phyloP scores from a whole-genome alignment of 2,329 filamentous ascomycete species.

The Dothideomycetes sp. region DNA sequence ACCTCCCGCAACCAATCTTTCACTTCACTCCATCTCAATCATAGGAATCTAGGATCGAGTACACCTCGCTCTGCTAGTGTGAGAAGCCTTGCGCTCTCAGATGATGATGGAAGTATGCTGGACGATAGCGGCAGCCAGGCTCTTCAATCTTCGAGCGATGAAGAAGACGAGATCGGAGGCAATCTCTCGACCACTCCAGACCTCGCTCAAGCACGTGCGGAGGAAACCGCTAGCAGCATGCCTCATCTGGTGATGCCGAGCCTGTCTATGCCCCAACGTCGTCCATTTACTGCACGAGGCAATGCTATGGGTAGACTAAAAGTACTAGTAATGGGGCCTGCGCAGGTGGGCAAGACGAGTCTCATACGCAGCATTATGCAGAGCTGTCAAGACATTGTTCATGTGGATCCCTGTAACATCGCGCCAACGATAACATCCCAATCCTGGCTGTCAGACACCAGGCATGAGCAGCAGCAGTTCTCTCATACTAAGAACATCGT shows the following conservation, averaged over 20 bases:
- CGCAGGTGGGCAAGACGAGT: conserved; percentile 77
- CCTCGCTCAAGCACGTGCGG: conserved; percentile 15
- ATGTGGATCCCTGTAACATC: conserved; percentile 55
- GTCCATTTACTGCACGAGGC: conserved; percentile 82
- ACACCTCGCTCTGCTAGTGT: conserved; percentile 50
- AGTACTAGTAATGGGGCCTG: conserved; percentile 71
- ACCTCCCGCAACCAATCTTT: conserved; percentile 27
- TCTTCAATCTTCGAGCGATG: conserved; percentile 39
- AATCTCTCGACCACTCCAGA: conserved; percentile 19
- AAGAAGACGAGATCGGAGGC: conserved; percentile 41
- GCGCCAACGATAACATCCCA: conserved; percentile 3
- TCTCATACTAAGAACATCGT: conserved; percentile 16
- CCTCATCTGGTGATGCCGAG: conserved; percentile 97
- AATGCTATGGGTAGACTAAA: conserved; percentile 78
- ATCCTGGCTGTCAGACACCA: neutral
- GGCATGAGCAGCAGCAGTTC: neutral
- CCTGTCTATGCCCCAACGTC: conserved; percentile 75
- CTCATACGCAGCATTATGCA: conserved; percentile 83
- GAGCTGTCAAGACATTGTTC: conserved; percentile 80
- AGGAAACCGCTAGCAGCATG: conserved; percentile 23
- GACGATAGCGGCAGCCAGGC: conserved; percentile 47
- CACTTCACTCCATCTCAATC: conserved; percentile 37
- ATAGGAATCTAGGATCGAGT: conserved; percentile 40
- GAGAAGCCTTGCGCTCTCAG: conserved; percentile 47
- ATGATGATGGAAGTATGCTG: conserved; percentile 40